Evolutionary conservation across 495 filamentous ascomycete genomes (phyloP), one percentile per base, ranked within the genome.

Genomic region (Neurospora sp.): DNA sequence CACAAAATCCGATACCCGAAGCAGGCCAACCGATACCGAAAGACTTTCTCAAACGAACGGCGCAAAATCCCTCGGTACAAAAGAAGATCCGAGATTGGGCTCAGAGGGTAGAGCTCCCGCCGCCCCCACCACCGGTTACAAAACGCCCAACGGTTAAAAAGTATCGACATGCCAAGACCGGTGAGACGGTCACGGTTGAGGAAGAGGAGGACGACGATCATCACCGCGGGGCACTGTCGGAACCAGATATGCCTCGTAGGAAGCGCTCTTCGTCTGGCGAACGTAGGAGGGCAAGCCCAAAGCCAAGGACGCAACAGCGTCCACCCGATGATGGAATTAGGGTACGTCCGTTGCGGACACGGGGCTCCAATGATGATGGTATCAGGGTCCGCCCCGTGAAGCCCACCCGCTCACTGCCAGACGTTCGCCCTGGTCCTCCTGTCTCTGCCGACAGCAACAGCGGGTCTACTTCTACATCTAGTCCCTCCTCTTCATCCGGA

Each of bases 21-120:
- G 68, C 39, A 18, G 78, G 69, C 31, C 81, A 72, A 71, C 84
- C 75, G 37, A 84, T 83, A 71, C 88, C 80, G 76, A 90, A 84
- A 74, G 85, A 83, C 80, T 89, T 82, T 71, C 77, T 81, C 75
- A 86, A 81, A 72, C 79, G 80, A 27, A 83, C 85, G 0, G 82
- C 82, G 16, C 79, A 81, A 40, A 88, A 87, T 71, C 86, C 86
- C 7, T 76, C 85, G 0, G 77, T 86, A 7, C 80, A 84, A 31
- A 83, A 78, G 73, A 87, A 87, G 74, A 83, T 88, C 31, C 80
- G 83, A 71, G 85, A 87, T 47, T 88, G 87, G 87, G 85, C 83
- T 0, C 81, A 74, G 65, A 79, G 79, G 69, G 83, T 86, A 7
- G 85, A 85, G 69, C 47, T 81, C 0, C 80, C 81, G 2, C 80